Evolutionary conservation across 345 rosid species (phyloP), one percentile per base, ranked within the genome.

Genomic region (Citrus glauca): DNA sequence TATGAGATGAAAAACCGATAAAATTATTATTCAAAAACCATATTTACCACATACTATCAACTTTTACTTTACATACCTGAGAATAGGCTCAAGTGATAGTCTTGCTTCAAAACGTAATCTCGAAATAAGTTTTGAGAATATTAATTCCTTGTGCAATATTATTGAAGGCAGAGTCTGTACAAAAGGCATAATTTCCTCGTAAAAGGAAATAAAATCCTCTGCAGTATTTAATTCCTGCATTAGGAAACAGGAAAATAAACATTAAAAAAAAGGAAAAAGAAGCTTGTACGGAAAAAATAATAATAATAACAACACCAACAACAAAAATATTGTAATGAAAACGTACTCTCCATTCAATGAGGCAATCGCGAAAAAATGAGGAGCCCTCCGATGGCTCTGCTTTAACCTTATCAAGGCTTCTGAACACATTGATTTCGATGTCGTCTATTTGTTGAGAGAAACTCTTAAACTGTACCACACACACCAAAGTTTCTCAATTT

Each of bases 151-250:
- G 83, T 95, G 92, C 69, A 87, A 75, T 32, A 90, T 71, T 68
- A 95, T 80, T 85, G 88, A 81, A 19, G 91, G 89, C 67, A 91
- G 84, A 38, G 86, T 92, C 81, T 92, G 98, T 48, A 92, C 96
- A 77, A 84, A 69, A 32, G 98, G 97, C 79, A 87, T 80, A 69
- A 87, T 88, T 85, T 92, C 92, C 86, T 86, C 96, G 24, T 91
- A 94, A 79, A 88, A 87, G 13, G 92, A 88, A 81, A 95, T 94
- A 81, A 93, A 95, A 79, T 92, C 97, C 82, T 91, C 95, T 0
- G 97, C 95, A 1, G 99, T 93, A 85, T 94, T 95, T 80, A 92
- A 81, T 74, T 95, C 99, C 98, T 93, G 86, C 76, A 85, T 71
- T 80, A 22, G 35, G 28, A 57, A 16, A 78, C 61, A 71, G 30